A percentile compares a stretch with the other conserved stretches of the same genome.
These are phyloP conservation scores for Neurospora sp. DNA, from an alignment of 495 filamentous ascomycete genomes.

Conservation along the genomic window DNA sequence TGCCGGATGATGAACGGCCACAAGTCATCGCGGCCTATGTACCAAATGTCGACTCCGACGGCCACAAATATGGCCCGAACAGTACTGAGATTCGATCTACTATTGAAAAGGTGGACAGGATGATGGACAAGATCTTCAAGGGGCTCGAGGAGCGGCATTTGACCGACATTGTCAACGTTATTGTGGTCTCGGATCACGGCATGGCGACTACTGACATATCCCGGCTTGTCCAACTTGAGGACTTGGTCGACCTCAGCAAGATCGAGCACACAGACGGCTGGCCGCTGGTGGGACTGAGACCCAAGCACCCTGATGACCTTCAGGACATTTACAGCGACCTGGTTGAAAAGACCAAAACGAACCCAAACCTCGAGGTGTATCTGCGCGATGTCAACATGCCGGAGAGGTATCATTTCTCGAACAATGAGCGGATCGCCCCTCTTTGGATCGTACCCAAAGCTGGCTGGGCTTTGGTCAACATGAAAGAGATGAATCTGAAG, in stretches of 20 bases:
- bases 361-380: slow-evolving; percentile 71
- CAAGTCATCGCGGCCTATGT: slow-evolving; percentile 93
- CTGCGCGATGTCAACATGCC: slow-evolving; percentile 76
- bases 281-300: slow-evolving; percentile 82
- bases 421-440: slow-evolving; percentile 80
- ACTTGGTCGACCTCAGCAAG: slow-evolving; percentile 62
- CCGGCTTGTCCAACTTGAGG: slow-evolving; percentile 88
- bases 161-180: slow-evolving; percentile 83
- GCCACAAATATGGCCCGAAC: slow-evolving; percentile 85
- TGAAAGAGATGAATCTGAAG: slow-evolving; percentile 62
- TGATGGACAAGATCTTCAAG: slow-evolving; percentile 65
- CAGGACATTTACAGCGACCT: slow-evolving; percentile 41
- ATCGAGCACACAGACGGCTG: slow-evolving; percentile 87
- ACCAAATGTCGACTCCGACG: slow-evolving; percentile 76
- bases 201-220: slow-evolving; percentile 85
- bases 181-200: slow-evolving; percentile 95
- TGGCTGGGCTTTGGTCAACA: slow-evolving; percentile 80
- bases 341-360: slow-evolving; percentile 40
- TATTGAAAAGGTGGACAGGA: slow-evolving; percentile 64
- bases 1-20: slow-evolving; percentile 66
- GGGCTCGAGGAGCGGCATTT: slow-evolving; percentile 76
- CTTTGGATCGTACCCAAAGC: slow-evolving; percentile 86
- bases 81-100: slow-evolving; percentile 75
- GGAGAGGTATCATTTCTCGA: slow-evolving; percentile 73
- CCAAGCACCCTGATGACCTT: slow-evolving; percentile 52